Percentiles rank a stretch among this genome's conserved stretches.
Conservation (phyloP, 495 filamentous ascomycete species). For the Hyaloscypha bicolor region DNA sequence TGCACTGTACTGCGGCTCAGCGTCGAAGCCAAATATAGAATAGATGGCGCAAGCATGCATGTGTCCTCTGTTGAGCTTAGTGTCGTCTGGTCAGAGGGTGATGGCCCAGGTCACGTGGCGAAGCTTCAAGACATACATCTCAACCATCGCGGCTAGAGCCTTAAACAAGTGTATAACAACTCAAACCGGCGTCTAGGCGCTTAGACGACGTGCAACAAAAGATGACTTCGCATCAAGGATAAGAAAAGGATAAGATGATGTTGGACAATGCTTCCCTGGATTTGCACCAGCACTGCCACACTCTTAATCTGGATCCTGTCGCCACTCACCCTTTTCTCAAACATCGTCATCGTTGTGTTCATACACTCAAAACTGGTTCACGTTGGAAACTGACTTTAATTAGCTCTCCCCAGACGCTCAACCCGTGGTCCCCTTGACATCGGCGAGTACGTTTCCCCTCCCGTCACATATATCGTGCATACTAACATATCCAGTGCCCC, state of each 20-base stretch:
- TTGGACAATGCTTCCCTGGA: not conserved
- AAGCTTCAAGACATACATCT: not conserved
- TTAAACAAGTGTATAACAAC: slow-evolving; percentile 1
- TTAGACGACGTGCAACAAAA: not conserved
- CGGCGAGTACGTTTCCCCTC: slow-evolving; percentile 47
- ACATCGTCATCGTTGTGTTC: not conserved
- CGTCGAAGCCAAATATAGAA: not conserved
- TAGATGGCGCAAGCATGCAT: not conserved
- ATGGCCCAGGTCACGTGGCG: not conserved
- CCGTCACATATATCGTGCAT: slow-evolving; percentile 2
- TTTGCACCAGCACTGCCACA: not conserved
- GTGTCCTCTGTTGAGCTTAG: not conserved
- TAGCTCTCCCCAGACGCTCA: slow-evolving; percentile 37
- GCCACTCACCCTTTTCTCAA: not conserved
- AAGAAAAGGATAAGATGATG: not conserved
- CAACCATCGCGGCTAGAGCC: not conserved
- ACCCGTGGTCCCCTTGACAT: slow-evolving; percentile 61
- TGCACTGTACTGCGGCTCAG: not conserved
- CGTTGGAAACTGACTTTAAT: not conserved
- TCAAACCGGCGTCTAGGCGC: not conserved
- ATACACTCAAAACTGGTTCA: not conserved
- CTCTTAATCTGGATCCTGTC: not conserved
- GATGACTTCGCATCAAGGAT: not conserved
- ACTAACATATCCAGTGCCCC: slow-evolving; percentile 18
- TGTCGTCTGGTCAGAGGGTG: not conserved